Evolutionary conservation across 2,329 filamentous ascomycete species (phyloP).

Genomic region (Xylariaceae sp.): DNA sequence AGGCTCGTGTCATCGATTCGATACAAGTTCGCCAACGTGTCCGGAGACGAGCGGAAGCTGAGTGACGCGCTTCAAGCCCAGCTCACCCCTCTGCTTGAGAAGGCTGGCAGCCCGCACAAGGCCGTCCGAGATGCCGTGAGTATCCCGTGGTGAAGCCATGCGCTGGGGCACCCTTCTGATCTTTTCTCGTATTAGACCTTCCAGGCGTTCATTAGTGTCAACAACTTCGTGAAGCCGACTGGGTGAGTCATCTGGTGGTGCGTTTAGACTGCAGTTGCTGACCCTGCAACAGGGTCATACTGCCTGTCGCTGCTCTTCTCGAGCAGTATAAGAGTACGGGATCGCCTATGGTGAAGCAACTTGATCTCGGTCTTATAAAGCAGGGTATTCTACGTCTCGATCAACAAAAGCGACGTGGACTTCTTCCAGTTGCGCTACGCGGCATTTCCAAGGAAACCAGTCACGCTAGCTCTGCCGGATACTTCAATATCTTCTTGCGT

Average conservation of each 20-base stretch:
- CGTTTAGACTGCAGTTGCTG: neutral
- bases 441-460: conserved; percentile 56
- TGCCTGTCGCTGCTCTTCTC: conserved; percentile 77
- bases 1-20: conserved; percentile 26
- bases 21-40: conserved; percentile 30
- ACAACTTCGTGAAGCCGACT: conserved; percentile 45
- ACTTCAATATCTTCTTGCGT: conserved; percentile 79
- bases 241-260: conserved; percentile 28
- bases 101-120: conserved; percentile 73
- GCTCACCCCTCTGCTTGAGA: conserved; percentile 74
- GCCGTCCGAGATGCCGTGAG: conserved; percentile 55
- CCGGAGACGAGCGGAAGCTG: conserved; percentile 78
- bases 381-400: conserved; percentile 57
- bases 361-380: conserved; percentile 84
- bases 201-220: conserved; percentile 42
- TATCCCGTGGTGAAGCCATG: conserved; percentile 2
- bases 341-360: conserved; percentile 71
- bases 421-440: conserved; percentile 63
- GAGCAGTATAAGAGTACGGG: conserved; percentile 81
- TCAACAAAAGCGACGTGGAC: conserved; percentile 55
- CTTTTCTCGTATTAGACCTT: conserved; percentile 33
- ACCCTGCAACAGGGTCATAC: conserved; percentile 46
- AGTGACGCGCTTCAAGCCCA: conserved; percentile 71
- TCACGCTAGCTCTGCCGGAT: conserved; percentile 43
- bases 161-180: too few relatives aligned